Base-by-base conservation (phyloP, 495 filamentous ascomycete species). In the Aspergillus nidulans region DNA sequence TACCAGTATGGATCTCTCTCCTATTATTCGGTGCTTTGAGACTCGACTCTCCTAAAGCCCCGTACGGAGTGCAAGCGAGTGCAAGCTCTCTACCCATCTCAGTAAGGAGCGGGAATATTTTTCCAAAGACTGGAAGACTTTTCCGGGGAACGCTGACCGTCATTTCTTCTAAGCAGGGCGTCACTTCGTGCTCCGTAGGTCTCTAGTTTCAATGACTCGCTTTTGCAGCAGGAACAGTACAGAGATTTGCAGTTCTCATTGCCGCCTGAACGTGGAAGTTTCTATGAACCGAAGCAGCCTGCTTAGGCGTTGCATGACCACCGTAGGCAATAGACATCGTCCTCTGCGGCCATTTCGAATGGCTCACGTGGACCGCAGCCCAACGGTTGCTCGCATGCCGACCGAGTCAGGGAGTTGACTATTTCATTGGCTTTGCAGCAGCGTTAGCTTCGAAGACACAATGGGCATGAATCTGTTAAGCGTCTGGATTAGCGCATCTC, bases 401-500 rank as follows among this genome's bases (percentile, higher is more conserved):
- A n/a, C n/a, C n/a, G n/a, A n/a, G n/a, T n/a, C n/a, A n/a, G n/a
- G n/a, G n/a, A n/a, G n/a, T n/a, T 34, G 2, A 34, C 26, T 4
- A 28, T 4, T 28, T 9, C 26, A 28, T 28, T 4, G 26, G 30
- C 15, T 12, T 34, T 12, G 30, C 30, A 34, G 26, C 30, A 6
- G 10, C n/a, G n/a, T 10, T 34, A 34, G 4, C 4, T 34, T 6
- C 30, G 10, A 13, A 34, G 9, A 34, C 30, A 34, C 30, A 2
- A 34, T 34, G 10, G 26, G 4, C 9, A 28, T 28, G 26, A 12
- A n/a, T n/a, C n/a, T n/a, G n/a, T 5, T 12, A 34, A 12, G 30
- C 15, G 4, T 2, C 30, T 34, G 4, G 30, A 12, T 58, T 60
- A 58, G 57, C 49, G 60, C 52, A 52, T 52, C 48, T 56, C 40